phyloP scores from a whole-genome alignment of 2,329 filamentous ascomycete genomes.

The Hymenoscyphus scutula region DNA sequence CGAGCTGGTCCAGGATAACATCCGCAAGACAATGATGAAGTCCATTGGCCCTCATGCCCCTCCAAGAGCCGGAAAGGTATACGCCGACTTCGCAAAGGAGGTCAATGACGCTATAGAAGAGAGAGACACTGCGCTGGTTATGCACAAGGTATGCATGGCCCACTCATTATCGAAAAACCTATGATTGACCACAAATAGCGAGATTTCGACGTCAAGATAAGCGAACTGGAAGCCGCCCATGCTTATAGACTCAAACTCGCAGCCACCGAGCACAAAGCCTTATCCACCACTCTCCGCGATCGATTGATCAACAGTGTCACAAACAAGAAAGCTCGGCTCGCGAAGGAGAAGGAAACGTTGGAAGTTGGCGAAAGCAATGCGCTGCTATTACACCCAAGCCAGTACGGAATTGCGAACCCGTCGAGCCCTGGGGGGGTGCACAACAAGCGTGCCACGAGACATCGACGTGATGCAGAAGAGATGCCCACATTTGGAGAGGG shows the following conservation, averaged over 20 bases:
- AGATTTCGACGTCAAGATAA: constrained; percentile 61
- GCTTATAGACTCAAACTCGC: constrained; percentile 62
- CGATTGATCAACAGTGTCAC: constrained; percentile 65
- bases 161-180: background rate
- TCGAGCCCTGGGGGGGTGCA: constrained; percentile 62
- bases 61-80: constrained; percentile 74
- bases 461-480: constrained; percentile 60
- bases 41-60: constrained; percentile 40
- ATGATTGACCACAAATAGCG: constrained; percentile 42
- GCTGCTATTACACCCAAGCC: constrained; percentile 63
- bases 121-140: constrained; percentile 77
- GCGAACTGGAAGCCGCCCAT: constrained; percentile 58
- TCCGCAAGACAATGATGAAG: constrained; percentile 34
- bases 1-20: constrained; percentile 33
- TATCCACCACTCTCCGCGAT: constrained; percentile 61
- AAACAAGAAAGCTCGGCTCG: constrained; percentile 62
- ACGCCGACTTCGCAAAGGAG: constrained; percentile 79
- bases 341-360: constrained; percentile 65
- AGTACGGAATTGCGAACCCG: constrained; percentile 65
- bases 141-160: constrained; percentile 67
- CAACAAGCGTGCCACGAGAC: constrained; percentile 60
- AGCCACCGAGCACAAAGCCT: constrained; percentile 57
- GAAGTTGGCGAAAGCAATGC: constrained; percentile 67
- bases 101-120: constrained; percentile 87
- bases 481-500: constrained; percentile 51